These are phyloP conservation scores for Metschnikowia dekortorum DNA, from an alignment of 805 yeast genomes.

Conservation along the genomic window DNA sequence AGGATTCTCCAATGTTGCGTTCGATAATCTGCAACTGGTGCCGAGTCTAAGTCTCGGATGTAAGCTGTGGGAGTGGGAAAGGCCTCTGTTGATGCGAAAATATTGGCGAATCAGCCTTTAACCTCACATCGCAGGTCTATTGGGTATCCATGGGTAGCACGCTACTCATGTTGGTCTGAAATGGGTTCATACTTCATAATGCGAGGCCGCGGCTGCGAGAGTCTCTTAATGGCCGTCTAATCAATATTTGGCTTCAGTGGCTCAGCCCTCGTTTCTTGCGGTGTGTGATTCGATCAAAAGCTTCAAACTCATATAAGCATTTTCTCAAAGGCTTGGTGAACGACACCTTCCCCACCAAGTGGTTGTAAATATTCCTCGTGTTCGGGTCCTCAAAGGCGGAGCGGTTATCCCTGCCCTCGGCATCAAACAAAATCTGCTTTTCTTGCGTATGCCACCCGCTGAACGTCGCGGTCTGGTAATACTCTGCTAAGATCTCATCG, in stretches of 20 bases:
- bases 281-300: conserved; percentile 5
- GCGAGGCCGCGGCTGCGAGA: too few species aligned
- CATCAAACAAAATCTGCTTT: conserved; percentile 15
- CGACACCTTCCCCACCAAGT: conserved; percentile 3
- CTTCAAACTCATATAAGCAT: conserved; percentile 10
- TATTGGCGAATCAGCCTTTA: too few species aligned
- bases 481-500: conserved; percentile 19
- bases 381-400: not conserved
- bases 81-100: too few species aligned
- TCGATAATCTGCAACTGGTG: too few species aligned
- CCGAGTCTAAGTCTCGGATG: too few species aligned
- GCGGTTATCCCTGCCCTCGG: conserved; percentile 8
- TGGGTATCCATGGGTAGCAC: too few species aligned
- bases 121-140: too few species aligned
- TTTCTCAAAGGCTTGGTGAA: conserved; percentile 10
- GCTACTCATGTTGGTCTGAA: too few species aligned
- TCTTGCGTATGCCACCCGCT: conserved; percentile 21
- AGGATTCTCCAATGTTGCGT: too few species aligned
- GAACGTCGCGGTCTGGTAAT: conserved; percentile 16
- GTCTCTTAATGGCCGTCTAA: not conserved
- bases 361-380: conserved; percentile 1
- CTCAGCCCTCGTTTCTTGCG: not conserved
- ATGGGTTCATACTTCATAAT: too few species aligned
- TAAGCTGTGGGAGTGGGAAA: too few species aligned
- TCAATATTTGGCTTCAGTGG: too few species aligned